These are phyloP conservation scores for Mortierella hygrophila DNA, from an alignment of 192 early-diverging fungal species.

Conservation along the genomic window DNA sequence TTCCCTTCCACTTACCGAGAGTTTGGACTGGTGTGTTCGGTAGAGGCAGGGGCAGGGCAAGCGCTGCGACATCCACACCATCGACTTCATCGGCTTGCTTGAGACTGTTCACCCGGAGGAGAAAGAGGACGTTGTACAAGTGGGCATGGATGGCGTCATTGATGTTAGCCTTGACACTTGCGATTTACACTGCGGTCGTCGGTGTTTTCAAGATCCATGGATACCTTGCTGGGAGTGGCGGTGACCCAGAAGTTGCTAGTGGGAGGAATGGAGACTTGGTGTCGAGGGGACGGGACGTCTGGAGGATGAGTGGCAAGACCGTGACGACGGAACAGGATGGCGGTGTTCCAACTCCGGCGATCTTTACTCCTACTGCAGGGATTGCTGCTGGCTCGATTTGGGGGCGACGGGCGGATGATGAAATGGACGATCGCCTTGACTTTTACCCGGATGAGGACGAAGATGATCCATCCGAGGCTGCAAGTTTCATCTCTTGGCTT, in stretches of 20 bases:
- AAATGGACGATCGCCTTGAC: constrained; percentile 8
- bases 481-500: constrained; percentile 13
- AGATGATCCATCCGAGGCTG: background rate
- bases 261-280: background rate
- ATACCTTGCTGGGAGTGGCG: background rate
- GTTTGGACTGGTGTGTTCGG: background rate
- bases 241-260: background rate
- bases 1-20: background rate
- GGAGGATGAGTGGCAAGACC: background rate
- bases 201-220: background rate
- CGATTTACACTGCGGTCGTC: background rate
- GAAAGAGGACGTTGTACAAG: background rate
- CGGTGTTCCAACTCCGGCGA: background rate
- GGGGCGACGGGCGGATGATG: background rate
- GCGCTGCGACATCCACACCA: background rate
- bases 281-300: background rate
- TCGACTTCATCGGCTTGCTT: background rate
- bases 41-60: background rate
- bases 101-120: background rate
- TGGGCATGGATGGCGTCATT: background rate
- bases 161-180: background rate
- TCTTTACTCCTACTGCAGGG: background rate
- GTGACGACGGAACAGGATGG: background rate
- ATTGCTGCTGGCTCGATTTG: background rate
- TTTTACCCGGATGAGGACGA: constrained; percentile 9